Base-by-base conservation (phyloP, 129 eudicot species). In the Pittosporum tobira region DNA sequence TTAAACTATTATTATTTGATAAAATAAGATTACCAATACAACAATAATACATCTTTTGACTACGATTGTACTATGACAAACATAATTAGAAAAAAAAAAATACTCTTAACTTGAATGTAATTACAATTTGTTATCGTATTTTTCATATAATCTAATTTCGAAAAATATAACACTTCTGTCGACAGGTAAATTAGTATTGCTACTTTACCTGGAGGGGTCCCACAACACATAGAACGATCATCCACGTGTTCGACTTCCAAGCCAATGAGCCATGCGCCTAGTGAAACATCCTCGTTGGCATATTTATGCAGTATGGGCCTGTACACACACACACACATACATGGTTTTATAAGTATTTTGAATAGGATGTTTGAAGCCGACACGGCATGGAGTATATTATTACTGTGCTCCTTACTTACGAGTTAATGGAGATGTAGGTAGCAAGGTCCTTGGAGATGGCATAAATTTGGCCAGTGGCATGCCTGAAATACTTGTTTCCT, bases 181-280 rank as follows among this genome's bases (percentile, higher is more conserved):
- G 55, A 9, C 21, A 49, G 8, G 11, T 24, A 5, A 44, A 18
- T 21, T 34, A 23, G 18, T 24, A 3, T 48, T 11, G 24, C 34
- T 14, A 50, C 38, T 3, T 7, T 38, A 88, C 94, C 96, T 57
- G 94, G 88, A 59, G 94, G 94, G 30, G 94, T 88, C 54, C 96
- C 96, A 63, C 96, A 88, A 63, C 96, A 88, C 86, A 88, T 75
- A 53, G 85, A 70, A 43, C 78, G 85, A 13, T 83, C 88, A 61
- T 88, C 84, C 3, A 88, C 57, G 20, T 88, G 96, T 57, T 83
- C 77, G 21, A 88, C 96, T 51, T 88, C 94, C 57, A 88, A 61
- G 14, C 96, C 96, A 62, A 88, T 77, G n/a, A 88, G 57, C 96
- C 94, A 88, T 3, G 96, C 61, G 0, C 96, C 96, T 27, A 88